Conservation (phyloP, 1,139 yeast genomes). For the Komagataea norvegica region DNA sequence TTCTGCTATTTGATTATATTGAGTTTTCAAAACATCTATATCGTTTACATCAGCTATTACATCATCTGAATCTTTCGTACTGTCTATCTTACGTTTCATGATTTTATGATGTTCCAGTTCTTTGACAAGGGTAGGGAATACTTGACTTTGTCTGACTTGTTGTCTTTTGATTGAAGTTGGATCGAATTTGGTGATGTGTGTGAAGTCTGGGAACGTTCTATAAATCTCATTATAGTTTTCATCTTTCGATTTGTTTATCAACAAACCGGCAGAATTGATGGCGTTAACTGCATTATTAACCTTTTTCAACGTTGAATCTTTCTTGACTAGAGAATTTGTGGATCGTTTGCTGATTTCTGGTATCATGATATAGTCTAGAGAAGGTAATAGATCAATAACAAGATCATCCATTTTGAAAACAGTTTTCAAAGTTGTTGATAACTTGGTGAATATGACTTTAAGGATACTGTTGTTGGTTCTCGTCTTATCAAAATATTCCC, state of each 20-base stretch:
- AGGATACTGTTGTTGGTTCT: conserved; percentile 15
- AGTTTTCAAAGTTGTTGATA: conserved; percentile 13
- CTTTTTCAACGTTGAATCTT: conserved; percentile 22
- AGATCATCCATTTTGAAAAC: conserved; percentile 13
- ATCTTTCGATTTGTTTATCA: conserved; percentile 26
- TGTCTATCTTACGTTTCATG: conserved; percentile 34
- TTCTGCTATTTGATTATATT: conserved; percentile 26
- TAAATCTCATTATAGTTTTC: conserved; percentile 27
- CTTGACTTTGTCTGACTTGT: conserved; percentile 27
- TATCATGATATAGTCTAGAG: conserved; percentile 40
- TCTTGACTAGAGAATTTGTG: conserved; percentile 18
- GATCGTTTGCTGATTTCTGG: conserved; percentile 35
- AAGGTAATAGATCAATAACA: conserved; percentile 40
- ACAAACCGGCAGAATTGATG: conserved; percentile 30
- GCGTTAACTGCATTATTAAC: conserved; percentile 28
- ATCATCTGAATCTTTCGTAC: conserved; percentile 27
- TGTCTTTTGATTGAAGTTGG: conserved; percentile 17
- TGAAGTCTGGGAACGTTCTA: conserved; percentile 29
- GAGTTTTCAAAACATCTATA: conserved; percentile 30
- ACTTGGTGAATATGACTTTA: conserved; percentile 16
- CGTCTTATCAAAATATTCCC: conserved; percentile 30
- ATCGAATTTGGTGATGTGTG: conserved; percentile 21
- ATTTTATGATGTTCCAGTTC: conserved; percentile 40
- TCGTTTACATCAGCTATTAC: conserved; percentile 23
- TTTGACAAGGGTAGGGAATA: conserved; percentile 29